Evolutionary conservation across 2,329 filamentous ascomycete genomes (phyloP).

Genomic region (Sporothrix schenckii): DNA sequence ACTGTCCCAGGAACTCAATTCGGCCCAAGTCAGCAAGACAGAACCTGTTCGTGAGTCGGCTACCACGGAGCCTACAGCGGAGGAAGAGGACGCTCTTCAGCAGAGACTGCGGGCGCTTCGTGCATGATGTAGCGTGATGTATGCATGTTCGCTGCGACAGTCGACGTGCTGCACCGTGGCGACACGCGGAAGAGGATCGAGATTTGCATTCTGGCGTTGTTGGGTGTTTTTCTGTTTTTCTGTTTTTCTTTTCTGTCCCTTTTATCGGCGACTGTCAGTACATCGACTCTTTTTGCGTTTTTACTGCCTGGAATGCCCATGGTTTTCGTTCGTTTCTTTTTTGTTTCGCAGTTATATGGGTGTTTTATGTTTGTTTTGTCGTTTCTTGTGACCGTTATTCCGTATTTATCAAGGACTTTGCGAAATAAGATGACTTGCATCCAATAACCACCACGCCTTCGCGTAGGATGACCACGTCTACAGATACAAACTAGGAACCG

Average conservation of each 20-base stretch:
- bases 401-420: neutral
- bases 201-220: constrained; percentile 19
- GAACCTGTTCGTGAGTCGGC: constrained; percentile 59
- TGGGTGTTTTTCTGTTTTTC: neutral
- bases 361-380: neutral
- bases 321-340: neutral
- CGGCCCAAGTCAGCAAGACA: constrained; percentile 58
- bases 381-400: neutral
- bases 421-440: neutral
- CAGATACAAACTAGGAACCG: constrained; percentile 87
- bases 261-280: no score
- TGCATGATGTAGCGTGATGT: constrained; percentile 53
- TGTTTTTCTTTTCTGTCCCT: neutral
- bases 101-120: constrained; percentile 60
- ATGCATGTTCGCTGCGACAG: neutral
- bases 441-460: neutral
- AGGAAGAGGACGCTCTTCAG: constrained; percentile 76
- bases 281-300: neutral
- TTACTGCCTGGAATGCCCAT: neutral
- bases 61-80: constrained; percentile 68
- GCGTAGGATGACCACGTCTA: constrained; percentile 46
- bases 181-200: neutral
- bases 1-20: constrained; percentile 71
- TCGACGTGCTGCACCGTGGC: neutral
- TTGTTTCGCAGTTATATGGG: neutral